phyloP scores from a whole-genome alignment of 768 basidiomycete species.

The Pisolithus microcarpus region DNA sequence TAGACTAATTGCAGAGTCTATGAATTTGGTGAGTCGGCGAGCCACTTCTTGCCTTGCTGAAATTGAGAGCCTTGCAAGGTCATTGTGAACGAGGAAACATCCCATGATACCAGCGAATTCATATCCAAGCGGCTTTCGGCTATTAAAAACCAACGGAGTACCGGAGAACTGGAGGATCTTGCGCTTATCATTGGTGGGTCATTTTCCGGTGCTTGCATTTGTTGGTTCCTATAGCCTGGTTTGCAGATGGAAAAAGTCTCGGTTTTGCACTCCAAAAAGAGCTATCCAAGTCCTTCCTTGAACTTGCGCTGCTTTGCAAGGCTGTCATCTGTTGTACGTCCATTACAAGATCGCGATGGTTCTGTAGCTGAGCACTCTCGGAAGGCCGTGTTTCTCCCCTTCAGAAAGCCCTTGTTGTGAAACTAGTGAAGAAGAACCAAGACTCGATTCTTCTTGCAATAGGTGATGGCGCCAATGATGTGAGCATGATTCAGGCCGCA shows the following conservation, averaged over 20 bases:
- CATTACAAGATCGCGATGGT: neutral
- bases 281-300: conserved; percentile 81
- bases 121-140: conserved; percentile 82
- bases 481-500: conserved; percentile 98
- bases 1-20: conserved; percentile 92
- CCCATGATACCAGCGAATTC: conserved; percentile 77
- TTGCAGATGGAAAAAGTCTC: conserved; percentile 87
- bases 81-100: conserved; percentile 86
- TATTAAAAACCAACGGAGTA: conserved; percentile 86
- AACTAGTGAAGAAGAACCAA: conserved; percentile 96
- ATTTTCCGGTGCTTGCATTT: neutral
- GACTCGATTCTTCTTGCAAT: conserved; percentile 93
- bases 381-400: conserved; percentile 93
- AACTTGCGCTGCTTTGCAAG: conserved; percentile 96
- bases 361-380: neutral
- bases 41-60: neutral
- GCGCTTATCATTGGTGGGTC: conserved; percentile 85
- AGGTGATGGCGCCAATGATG: conserved; percentile 97
- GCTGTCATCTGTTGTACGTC: conserved; percentile 92
- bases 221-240: neutral
- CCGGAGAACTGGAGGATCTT: conserved; percentile 90
- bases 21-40: conserved; percentile 72
- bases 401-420: conserved; percentile 96
- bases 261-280: conserved; percentile 92
- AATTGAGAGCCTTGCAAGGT: conserved; percentile 44